These are phyloP conservation scores for Lachancea dasiensis DNA, from an alignment of 805 yeast genomes.

Conservation along the genomic window DNA sequence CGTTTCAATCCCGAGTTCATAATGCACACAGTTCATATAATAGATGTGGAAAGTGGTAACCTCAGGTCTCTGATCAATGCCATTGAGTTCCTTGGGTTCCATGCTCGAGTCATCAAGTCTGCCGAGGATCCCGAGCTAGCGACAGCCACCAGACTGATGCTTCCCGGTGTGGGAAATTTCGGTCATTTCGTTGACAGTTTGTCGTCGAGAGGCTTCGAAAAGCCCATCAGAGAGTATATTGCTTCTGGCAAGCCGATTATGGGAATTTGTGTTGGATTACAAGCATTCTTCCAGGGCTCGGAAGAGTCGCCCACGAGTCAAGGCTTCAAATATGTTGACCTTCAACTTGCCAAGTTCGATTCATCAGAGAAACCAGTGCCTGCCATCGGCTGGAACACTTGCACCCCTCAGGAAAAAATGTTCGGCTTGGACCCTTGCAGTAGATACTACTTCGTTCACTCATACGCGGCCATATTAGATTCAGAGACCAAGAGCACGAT, in stretches of 20 bases:
- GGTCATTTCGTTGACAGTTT: conserved; percentile 86
- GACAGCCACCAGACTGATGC: conserved; percentile 52
- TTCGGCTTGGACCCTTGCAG: conserved; percentile 60
- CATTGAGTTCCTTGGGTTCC: conserved; percentile 67
- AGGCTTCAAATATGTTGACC: conserved; percentile 57
- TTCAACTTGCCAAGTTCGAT: conserved; percentile 53
- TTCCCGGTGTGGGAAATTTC: conserved; percentile 97
- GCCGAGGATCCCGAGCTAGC: conserved; percentile 46
- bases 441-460: conserved; percentile 92
- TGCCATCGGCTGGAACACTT: conserved; percentile 90
- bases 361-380: conserved; percentile 75
- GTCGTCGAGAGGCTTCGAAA: conserved; percentile 51
- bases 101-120: conserved; percentile 53
- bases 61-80: conserved; percentile 86
- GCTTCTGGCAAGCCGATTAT: conserved; percentile 76
- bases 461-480: conserved; percentile 72
- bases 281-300: conserved; percentile 69
- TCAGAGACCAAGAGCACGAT: conserved; percentile 33
- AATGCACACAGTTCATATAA: conserved; percentile 45
- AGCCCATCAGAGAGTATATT: conserved; percentile 62
- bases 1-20: not conserved
- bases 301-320: conserved; percentile 59
- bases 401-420: conserved; percentile 24
- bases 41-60: conserved; percentile 94
- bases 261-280: conserved; percentile 98